phyloP scores from a whole-genome alignment of 768 basidiomycete species.

The Solioccasus polychromus region DNA sequence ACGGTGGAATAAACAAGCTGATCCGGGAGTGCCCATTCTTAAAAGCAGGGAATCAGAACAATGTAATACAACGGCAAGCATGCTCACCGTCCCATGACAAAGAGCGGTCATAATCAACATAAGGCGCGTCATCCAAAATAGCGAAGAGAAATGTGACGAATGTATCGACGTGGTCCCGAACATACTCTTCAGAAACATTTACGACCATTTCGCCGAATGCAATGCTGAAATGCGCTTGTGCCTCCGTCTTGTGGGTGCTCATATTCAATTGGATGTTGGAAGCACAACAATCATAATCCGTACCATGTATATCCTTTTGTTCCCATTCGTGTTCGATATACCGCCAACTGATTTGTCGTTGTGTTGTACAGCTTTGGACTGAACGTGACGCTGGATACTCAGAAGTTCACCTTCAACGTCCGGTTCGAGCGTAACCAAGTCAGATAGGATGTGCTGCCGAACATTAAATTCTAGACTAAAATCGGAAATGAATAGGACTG shows the following conservation, averaged over 20 bases:
- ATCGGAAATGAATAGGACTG: too few species aligned
- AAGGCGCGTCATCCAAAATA: conserved; percentile 68
- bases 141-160: conserved; percentile 61
- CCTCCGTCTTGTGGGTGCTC: conserved; percentile 50
- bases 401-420: conserved; percentile 45
- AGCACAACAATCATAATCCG: conserved; percentile 11
- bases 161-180: conserved; percentile 48
- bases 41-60: neutral
- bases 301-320: conserved; percentile 55
- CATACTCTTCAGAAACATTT: conserved; percentile 55
- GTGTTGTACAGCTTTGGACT: conserved; percentile 47
- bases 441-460: conserved; percentile 69
- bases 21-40: conserved; percentile 86
- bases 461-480: conserved; percentile 75
- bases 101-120: conserved; percentile 73
- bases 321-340: conserved; percentile 21
- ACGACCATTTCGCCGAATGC: conserved; percentile 79
- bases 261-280: neutral
- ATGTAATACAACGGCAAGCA: neutral
- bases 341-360: conserved; percentile 11
- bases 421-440: conserved; percentile 61
- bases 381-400: conserved; percentile 54
- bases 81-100: conserved; percentile 75
- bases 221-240: conserved; percentile 74
- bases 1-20: conserved; percentile 79